Percentiles rank a stretch among this genome's conserved stretches.
phyloP scores from a whole-genome alignment of 1,284 basidiomycete species.

The Fomitopsis schrenkii region DNA sequence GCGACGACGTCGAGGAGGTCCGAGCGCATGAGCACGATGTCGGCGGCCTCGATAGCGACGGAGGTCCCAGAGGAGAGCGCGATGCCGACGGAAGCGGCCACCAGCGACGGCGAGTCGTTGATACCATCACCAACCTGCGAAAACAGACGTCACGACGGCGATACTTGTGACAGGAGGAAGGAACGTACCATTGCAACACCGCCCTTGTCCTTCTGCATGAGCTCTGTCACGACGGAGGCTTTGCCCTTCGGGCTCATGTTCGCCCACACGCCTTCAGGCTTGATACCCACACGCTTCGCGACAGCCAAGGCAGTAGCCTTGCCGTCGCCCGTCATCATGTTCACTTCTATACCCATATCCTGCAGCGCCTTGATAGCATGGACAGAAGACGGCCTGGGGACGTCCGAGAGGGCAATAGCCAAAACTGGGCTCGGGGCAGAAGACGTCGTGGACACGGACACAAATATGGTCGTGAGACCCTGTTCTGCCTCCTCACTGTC shows the following conservation, averaged over 20 bases:
- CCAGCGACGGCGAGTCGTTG: slow-evolving; percentile 97
- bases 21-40: slow-evolving; percentile 95
- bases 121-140: slow-evolving; percentile 94
- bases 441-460: slow-evolving; percentile 50
- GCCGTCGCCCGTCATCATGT: slow-evolving; percentile 90
- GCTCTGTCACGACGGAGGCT: slow-evolving; percentile 74
- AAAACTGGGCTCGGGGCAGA: slow-evolving; percentile 30
- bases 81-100: slow-evolving; percentile 93
- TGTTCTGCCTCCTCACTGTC: slow-evolving; percentile 60
- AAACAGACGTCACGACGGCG: slow-evolving; percentile 6
- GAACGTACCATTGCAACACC: slow-evolving; percentile 84
- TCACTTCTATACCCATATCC: slow-evolving; percentile 86
- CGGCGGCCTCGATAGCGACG: slow-evolving; percentile 96
- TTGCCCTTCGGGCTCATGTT: slow-evolving; percentile 93
- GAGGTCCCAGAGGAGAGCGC: slow-evolving; percentile 95
- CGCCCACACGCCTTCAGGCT: slow-evolving; percentile 77
- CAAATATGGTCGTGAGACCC: slow-evolving; percentile 85
- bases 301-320: slow-evolving; percentile 81
- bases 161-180: neutral
- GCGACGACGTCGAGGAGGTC: slow-evolving; percentile 97
- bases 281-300: slow-evolving; percentile 84
- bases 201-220: slow-evolving; percentile 66
- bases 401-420: slow-evolving; percentile 75
- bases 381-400: slow-evolving; percentile 77
- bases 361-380: slow-evolving; percentile 79